A percentile compares a stretch with the other conserved stretches of the same genome.
These are phyloP conservation scores for Backusella liffmaniae DNA, from an alignment of 192 early-diverging fungal genomes.

Conservation along the genomic window DNA sequence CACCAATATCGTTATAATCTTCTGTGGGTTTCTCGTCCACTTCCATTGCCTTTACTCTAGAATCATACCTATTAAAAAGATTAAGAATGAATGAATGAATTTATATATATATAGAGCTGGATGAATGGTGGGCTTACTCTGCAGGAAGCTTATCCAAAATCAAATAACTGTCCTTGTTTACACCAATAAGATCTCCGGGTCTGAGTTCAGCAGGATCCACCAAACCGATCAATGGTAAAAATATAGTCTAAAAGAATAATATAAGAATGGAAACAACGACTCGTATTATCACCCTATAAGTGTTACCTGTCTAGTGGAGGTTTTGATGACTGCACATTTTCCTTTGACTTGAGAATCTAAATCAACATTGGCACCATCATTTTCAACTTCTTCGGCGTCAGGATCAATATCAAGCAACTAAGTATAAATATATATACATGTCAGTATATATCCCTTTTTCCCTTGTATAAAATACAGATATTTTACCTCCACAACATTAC, in stretches of 20 bases:
- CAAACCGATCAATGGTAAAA: slow-evolving; percentile 95
- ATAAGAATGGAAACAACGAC: neutral
- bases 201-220: slow-evolving; percentile 86
- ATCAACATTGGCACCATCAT: slow-evolving; percentile 94
- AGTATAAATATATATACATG: neutral
- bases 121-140: slow-evolving; percentile 58
- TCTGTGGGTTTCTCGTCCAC: slow-evolving; percentile 99
- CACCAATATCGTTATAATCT: slow-evolving; percentile 93
- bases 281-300: neutral
- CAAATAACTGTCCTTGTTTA: slow-evolving; percentile 97
- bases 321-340: slow-evolving; percentile 97
- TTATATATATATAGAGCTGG: neutral
- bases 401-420: slow-evolving; percentile 91
- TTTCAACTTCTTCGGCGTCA: slow-evolving; percentile 83
- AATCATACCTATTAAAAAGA: slow-evolving; percentile 72
- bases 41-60: slow-evolving; percentile 99
- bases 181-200: slow-evolving; percentile 96
- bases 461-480: neutral
- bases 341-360: slow-evolving; percentile 91
- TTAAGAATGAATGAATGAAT: neutral
- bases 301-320: slow-evolving; percentile 85
- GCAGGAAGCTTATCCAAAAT: slow-evolving; percentile 95
- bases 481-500: slow-evolving; percentile 91
- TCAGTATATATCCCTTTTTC: neutral
- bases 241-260: slow-evolving; percentile 73